phyloP scores from a whole-genome alignment of 345 rosid species.

The Salix arbutifolia region DNA sequence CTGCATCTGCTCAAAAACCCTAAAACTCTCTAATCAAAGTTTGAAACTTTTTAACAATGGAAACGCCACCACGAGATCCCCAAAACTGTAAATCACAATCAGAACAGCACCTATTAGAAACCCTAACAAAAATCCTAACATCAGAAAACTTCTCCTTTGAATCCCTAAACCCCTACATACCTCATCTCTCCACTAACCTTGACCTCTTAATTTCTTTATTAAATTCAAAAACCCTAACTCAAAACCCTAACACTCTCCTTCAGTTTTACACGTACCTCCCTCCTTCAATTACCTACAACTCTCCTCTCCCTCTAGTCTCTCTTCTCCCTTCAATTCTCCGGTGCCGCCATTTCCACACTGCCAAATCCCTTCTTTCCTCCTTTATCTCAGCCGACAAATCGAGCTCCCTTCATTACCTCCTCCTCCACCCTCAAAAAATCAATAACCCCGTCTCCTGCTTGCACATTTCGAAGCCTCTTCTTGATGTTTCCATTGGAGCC shows the following conservation, averaged over 20 bases:
- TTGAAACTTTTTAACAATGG: background rate
- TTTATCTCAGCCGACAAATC: conserved; percentile 52
- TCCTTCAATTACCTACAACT: conserved; percentile 21
- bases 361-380: conserved; percentile 55
- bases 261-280: conserved; percentile 53
- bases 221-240: conserved; percentile 44
- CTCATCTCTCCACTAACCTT: conserved; percentile 45
- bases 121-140: conserved; percentile 40
- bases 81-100: background rate
- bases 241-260: conserved; percentile 46
- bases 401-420: conserved; percentile 43
- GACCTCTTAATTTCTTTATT: conserved; percentile 42
- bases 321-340: conserved; percentile 52
- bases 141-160: conserved; percentile 33
- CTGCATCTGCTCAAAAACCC: background rate
- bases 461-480: conserved; percentile 43
- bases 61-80: background rate
- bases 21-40: background rate
- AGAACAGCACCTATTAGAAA: conserved; percentile 31
- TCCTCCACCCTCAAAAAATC: conserved; percentile 33
- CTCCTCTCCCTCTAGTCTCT: conserved; percentile 56
- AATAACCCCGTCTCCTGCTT: background rate
- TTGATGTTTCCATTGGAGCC: conserved; percentile 54
- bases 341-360: conserved; percentile 56
- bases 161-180: conserved; percentile 44